Percentiles rank a stretch among this genome's conserved stretches.
Conservation (phyloP, 768 basidiomycete species). For the Mrakia blollopis region DNA sequence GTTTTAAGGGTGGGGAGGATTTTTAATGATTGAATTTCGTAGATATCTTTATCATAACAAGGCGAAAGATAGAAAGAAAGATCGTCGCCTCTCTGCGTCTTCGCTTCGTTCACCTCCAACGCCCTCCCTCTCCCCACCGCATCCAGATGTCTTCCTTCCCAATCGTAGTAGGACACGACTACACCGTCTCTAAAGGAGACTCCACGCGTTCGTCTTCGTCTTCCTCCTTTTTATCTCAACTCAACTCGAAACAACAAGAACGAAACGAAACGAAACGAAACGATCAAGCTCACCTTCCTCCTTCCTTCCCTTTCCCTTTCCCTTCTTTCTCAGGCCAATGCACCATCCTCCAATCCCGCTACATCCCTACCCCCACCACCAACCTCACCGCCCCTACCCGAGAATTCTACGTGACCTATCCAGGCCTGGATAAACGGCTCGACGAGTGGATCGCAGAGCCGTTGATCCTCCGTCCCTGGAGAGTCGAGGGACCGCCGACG, state of each 20-base stretch:
- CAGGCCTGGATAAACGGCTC: slow-evolving; percentile 63
- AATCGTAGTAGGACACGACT: neutral
- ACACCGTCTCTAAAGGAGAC: neutral
- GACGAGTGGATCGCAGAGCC: slow-evolving; percentile 66
- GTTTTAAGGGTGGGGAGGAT: no score
- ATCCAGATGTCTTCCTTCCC: neutral
- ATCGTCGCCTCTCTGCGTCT: neutral
- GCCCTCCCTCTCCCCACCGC: no score
- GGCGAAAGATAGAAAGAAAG: no score
- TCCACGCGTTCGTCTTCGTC: neutral
- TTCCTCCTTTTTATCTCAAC: no score
- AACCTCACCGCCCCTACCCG: slow-evolving; percentile 31
- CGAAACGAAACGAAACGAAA: no score
- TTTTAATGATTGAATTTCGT: no score
- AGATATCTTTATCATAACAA: no score
- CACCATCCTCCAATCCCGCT: slow-evolving; percentile 7
- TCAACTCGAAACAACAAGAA: no score
- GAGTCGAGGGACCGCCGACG: slow-evolving; percentile 20
- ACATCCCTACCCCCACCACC: neutral
- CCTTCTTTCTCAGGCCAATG: neutral
- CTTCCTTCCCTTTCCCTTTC: neutral
- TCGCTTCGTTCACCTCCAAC: neutral
- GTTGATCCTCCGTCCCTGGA: slow-evolving; percentile 40
- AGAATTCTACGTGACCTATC: slow-evolving; percentile 66
- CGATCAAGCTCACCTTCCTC: neutral